These are phyloP conservation scores for Polychytrium aggregatum DNA, from an alignment of 192 early-diverging fungal genomes.

Conservation along the genomic window DNA sequence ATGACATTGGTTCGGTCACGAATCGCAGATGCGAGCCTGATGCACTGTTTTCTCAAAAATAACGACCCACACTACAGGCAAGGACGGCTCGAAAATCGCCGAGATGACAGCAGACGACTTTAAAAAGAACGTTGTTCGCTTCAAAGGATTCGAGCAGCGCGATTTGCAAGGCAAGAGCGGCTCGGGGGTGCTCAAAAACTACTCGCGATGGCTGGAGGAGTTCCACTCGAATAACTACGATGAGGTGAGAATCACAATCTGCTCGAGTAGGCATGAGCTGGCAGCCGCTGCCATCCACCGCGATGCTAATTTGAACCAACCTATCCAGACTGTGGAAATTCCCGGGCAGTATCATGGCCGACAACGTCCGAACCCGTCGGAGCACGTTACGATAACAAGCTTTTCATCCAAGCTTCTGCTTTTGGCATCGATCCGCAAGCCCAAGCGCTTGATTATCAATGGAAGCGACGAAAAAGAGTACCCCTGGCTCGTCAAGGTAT, in stretches of 20 bases:
- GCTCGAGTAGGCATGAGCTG: background rate
- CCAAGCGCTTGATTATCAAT: slow-evolving; percentile 56
- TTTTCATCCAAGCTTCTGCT: slow-evolving; percentile 55
- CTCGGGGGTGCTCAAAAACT: slow-evolving; percentile 40
- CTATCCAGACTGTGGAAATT: slow-evolving; percentile 45
- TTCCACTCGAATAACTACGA: slow-evolving; percentile 10
- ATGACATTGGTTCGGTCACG: no score
- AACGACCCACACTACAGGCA: slow-evolving; percentile 24
- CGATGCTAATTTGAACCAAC: background rate
- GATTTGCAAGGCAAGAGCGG: slow-evolving; percentile 27
- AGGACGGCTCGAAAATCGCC: slow-evolving; percentile 33
- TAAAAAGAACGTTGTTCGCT: no score
- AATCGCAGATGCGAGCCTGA: no score
- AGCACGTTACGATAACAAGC: slow-evolving; percentile 46
- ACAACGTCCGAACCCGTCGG: slow-evolving; percentile 35
- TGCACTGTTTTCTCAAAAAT: background rate
- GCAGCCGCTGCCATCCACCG: background rate
- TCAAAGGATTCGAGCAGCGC: slow-evolving; percentile 29
- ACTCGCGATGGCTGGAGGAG: slow-evolving; percentile 52
- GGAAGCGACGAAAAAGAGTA: slow-evolving; percentile 67
- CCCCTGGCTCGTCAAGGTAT: slow-evolving; percentile 63
- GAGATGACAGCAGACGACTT: slow-evolving; percentile 30
- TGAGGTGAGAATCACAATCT: slow-evolving; percentile 5
- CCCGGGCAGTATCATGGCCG: slow-evolving; percentile 63
- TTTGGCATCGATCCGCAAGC: slow-evolving; percentile 60